A percentile compares a stretch with the other conserved stretches of the same genome.
Conservation (phyloP, 129 eudicot genomes). For the Centaurea solstitialis region DNA sequence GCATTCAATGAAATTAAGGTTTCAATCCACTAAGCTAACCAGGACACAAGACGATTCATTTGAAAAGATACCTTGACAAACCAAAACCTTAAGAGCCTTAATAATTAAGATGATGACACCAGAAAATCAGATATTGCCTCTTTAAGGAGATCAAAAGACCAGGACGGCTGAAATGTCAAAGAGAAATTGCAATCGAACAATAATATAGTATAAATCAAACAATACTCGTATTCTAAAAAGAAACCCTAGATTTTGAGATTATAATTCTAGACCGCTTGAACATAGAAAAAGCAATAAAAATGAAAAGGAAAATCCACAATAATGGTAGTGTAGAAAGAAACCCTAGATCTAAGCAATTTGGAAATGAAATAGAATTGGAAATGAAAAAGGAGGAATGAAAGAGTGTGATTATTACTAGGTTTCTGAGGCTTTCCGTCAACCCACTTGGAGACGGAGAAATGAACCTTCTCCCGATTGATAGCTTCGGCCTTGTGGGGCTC, state of each 20-base stretch:
- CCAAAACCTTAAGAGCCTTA: no score
- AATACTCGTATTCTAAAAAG: background rate
- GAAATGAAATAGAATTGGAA: background rate
- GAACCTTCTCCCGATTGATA: slow-evolving; percentile 77
- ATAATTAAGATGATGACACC: no score
- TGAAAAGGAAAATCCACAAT: background rate
- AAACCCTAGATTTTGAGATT: background rate
- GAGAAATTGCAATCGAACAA: no score
- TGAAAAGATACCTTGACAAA: no score
- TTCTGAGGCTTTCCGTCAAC: slow-evolving; percentile 72
- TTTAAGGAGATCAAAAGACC: background rate
- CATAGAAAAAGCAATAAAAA: background rate
- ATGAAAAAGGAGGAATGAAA: background rate
- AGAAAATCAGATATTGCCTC: background rate
- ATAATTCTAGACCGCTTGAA: background rate
- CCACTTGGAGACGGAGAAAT: slow-evolving; percentile 79
- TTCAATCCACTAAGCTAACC: no score
- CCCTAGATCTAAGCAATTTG: slow-evolving; percentile 36
- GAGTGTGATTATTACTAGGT: no score
- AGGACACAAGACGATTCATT: no score
- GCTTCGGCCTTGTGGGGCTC: slow-evolving; percentile 80
- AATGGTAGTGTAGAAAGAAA: slow-evolving; percentile 3
- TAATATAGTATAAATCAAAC: no score
- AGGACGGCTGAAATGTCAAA: no score
- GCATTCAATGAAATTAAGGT: no score